Conservation (phyloP, 1,284 basidiomycete genomes). For the Austroboletus novae-zelandiae region DNA sequence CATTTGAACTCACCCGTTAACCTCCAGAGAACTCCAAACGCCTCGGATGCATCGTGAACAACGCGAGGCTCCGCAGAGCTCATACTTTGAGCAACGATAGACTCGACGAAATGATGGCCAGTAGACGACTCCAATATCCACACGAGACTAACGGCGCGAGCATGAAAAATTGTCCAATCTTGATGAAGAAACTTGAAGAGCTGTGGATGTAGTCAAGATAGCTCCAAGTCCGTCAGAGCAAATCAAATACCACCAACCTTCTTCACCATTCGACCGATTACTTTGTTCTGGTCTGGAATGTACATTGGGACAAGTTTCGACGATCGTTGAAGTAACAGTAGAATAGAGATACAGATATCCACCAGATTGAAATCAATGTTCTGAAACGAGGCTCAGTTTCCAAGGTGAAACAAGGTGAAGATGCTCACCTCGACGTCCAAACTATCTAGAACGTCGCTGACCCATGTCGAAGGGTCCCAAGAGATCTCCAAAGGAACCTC, state of each 20-base stretch:
- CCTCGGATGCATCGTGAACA: constrained; percentile 69
- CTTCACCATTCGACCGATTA: constrained; percentile 57
- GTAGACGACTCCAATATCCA: constrained; percentile 79
- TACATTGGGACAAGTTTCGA: constrained; percentile 51
- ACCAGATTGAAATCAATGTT: constrained; percentile 64
- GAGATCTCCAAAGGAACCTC: constrained; percentile 35
- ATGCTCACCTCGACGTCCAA: constrained; percentile 52
- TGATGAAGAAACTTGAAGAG: constrained; percentile 77
- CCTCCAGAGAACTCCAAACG: constrained; percentile 92
- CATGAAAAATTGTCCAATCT: constrained; percentile 71
- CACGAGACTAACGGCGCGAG: constrained; percentile 80
- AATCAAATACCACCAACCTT: constrained; percentile 34
- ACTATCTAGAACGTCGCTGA: constrained; percentile 46
- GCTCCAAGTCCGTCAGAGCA: neutral
- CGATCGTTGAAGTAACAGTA: constrained; percentile 55
- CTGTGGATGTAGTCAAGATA: constrained; percentile 35
- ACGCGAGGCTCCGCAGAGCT: constrained; percentile 48
- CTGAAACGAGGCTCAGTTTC: constrained; percentile 35
- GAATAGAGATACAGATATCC: constrained; percentile 60
- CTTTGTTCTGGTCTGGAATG: constrained; percentile 50
- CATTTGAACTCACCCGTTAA: constrained; percentile 62
- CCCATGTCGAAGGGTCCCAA: constrained; percentile 62
- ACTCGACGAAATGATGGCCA: constrained; percentile 66
- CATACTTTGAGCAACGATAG: constrained; percentile 73
- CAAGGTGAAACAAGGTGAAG: neutral